phyloP scores from a whole-genome alignment of 2,329 filamentous ascomycete genomes.

The Plenodomus biglobosus region DNA sequence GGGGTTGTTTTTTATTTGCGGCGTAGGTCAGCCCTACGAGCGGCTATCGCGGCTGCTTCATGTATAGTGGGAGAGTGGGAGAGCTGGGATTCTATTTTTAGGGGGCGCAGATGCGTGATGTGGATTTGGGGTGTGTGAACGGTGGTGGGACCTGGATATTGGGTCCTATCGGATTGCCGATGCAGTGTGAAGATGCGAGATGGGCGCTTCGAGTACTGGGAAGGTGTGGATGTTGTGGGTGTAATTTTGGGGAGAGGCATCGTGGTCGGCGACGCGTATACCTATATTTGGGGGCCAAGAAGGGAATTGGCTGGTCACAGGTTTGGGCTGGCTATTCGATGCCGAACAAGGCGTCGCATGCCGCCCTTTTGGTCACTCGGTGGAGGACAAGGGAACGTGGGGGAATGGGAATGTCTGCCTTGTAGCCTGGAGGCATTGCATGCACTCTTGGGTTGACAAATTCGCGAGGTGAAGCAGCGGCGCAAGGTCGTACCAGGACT shows the following conservation, averaged over 20 bases:
- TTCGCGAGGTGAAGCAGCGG: background rate
- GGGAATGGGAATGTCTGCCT: background rate
- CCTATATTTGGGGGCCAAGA: background rate
- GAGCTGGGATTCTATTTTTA: slow-evolving; percentile 36
- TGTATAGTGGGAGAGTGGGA: slow-evolving; percentile 1
- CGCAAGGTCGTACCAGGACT: background rate
- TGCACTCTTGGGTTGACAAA: background rate
- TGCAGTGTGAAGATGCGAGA: slow-evolving; percentile 6
- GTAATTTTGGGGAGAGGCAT: background rate
- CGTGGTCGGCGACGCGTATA: background rate
- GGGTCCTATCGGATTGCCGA: slow-evolving; percentile 3
- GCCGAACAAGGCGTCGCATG: background rate
- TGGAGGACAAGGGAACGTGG: background rate
- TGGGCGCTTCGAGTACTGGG: slow-evolving; percentile 6
- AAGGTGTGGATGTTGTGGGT: background rate
- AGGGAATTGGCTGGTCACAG: background rate
- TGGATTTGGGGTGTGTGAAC: slow-evolving; percentile 1
- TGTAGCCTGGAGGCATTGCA: background rate
- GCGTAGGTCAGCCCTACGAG: slow-evolving; percentile 31
- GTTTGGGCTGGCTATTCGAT: background rate
- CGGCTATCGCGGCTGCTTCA: slow-evolving; percentile 32
- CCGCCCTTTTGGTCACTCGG: background rate
- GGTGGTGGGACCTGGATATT: background rate
- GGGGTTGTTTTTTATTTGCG: background rate
- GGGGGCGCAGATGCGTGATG: slow-evolving; percentile 6